Conservation (phyloP, 1,139 yeast species). For the Magnusiomyces ingens region DNA sequence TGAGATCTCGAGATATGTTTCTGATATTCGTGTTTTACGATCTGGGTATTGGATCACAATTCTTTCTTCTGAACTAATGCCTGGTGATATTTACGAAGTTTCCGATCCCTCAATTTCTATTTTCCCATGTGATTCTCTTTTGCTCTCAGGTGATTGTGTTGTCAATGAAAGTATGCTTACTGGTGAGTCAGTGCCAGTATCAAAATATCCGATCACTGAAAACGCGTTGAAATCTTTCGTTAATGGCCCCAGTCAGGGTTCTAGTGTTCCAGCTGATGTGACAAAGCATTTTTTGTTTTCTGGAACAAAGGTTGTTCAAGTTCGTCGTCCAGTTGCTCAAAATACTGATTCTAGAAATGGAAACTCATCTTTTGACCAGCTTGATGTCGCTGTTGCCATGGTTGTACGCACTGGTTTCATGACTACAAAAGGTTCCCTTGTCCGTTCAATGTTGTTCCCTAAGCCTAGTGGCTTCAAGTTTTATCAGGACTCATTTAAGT, state of each 20-base stretch:
- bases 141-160: constrained; percentile 86
- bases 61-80: constrained; percentile 76
- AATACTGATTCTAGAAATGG: constrained; percentile 15
- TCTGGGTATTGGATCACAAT: constrained; percentile 90
- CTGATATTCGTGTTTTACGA: constrained; percentile 85
- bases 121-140: constrained; percentile 84
- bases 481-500: constrained; percentile 87
- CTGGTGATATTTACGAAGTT: constrained; percentile 91
- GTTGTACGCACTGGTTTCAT: constrained; percentile 87
- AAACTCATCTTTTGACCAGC: constrained; percentile 31
- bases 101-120: constrained; percentile 69
- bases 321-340: constrained; percentile 46
- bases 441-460: constrained; percentile 94
- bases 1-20: constrained; percentile 62
- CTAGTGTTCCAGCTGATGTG: constrained; percentile 56
- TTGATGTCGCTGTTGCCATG: constrained; percentile 72
- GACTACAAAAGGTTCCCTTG: constrained; percentile 92
- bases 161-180: constrained; percentile 94
- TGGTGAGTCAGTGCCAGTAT: constrained; percentile 96
- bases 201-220: constrained; percentile 62
- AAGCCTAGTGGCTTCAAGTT: constrained; percentile 91
- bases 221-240: constrained; percentile 51
- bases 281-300: constrained; percentile 73
- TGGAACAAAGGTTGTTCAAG: constrained; percentile 84
- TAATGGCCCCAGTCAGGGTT: constrained; percentile 26